Base-by-base conservation (phyloP, 2,329 filamentous ascomycete genomes). In the Alternaria sp. region DNA sequence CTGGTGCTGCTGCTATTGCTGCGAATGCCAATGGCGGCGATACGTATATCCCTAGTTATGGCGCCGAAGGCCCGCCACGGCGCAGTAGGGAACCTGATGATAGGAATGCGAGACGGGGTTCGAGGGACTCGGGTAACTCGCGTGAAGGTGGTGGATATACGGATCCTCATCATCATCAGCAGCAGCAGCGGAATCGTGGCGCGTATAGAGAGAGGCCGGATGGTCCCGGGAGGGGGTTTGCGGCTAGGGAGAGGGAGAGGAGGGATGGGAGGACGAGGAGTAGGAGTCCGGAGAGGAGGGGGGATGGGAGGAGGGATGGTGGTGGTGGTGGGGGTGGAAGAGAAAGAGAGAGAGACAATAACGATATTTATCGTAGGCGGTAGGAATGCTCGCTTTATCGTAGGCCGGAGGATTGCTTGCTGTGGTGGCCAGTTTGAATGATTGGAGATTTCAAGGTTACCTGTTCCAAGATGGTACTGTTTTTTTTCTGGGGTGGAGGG, bases 21-120 rank as follows among this genome's bases (percentile, higher is more conserved):
- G 25, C 25, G 25, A 25, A 2, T 22, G 22, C 22, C 16, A 67
- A 65, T n/a, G 62, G 62, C 25, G 68, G 68, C 8, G 82, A 84
- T 60, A 81, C 78, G 0, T 84, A 84, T 63, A 81, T 83, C 28
- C 82, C 82, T 2, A 77, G 76, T 46, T 84, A 83, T 59, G 54
- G 64, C 52, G 54, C 59, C 6, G 66, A 73, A n/a, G 72, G 65
- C 9, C 72, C 74, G 8, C 72, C 74, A 7, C 62, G 74, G n/a
- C 68, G 71, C 7, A 76, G 75, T 38, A 70, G 75, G 46, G 77
- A 78, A 45, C 71, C 74, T 27, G 78, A 79, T 22, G 76, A 78
- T 2, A 69, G 73, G 14, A 68, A 72, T 25, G 7, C 40, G 12
- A 68, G 75, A 53, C 71, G 67, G 8, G 75, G 74, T 18, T 78